Base-by-base conservation (phyloP, 2,329 filamentous ascomycete genomes). In the Lasiodiplodia sp. region DNA sequence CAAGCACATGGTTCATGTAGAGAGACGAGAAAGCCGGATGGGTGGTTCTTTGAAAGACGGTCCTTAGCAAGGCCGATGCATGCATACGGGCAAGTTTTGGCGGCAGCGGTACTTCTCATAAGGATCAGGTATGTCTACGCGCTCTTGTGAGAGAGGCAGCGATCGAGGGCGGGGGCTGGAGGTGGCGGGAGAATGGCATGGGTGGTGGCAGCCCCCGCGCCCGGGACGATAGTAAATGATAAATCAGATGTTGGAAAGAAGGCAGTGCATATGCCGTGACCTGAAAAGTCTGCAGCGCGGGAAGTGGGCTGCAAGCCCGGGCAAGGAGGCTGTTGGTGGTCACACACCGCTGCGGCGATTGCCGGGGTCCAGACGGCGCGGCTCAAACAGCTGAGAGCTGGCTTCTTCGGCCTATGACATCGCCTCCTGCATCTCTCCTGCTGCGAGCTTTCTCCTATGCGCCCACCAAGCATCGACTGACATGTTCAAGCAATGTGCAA, bases 401-500 rank as follows among this genome's bases (percentile, higher is more conserved):
- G 40, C 60, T 52, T 64, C 63, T 65, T 55, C 52, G 63, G 16
- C 63, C 63, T 66, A 66, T 66, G 63, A 66, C 63, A 66, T 66
- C 51, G 60, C 23, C 31, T 47, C 31, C 60, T 38, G 44, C 44
- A 37, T 16, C 40, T 49, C 60, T 21, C 58, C 40, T 67, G 65
- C 64, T 58, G 53, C 55, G 53, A 67, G 53, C 52, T 47, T 14
- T 57, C 52, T 62, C 66, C 44, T 60, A 60, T 68, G 66, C 66
- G 49, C 44, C 66, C 55, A 60, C 14, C 66, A 38, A 47, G 56
- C 55, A 31, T 51, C 55, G 53, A 60, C 56, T 68, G 67, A 69
- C 63, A 67, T 68, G 57, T 66, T 62, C 63, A 69, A 70, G 69
- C 67, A 49, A 70, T 70, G 69, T 56, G 68, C 18, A 70, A 70